phyloP scores from a whole-genome alignment of 805 yeast genomes.

The Yarrowia bubula region DNA sequence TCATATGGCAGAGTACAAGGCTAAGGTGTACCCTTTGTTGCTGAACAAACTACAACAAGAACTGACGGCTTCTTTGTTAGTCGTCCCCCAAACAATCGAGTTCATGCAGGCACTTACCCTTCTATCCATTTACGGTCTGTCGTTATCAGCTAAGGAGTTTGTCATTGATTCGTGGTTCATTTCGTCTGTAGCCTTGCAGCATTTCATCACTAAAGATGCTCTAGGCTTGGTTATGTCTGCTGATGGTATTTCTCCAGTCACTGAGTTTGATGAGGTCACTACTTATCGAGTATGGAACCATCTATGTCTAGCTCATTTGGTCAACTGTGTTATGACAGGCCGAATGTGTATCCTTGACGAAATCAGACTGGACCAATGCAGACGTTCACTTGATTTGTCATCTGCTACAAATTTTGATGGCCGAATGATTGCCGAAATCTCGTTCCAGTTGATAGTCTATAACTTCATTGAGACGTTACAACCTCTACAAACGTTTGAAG shows the following conservation, averaged over 20 bases:
- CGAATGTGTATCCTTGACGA: constrained; percentile 62
- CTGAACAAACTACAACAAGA: constrained; percentile 51
- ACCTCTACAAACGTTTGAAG: constrained; percentile 43
- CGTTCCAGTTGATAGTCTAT: constrained; percentile 57
- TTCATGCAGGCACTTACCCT: constrained; percentile 68
- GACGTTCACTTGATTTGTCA: constrained; percentile 54
- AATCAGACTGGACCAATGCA: constrained; percentile 56
- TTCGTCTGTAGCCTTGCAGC: constrained; percentile 63
- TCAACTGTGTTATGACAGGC: constrained; percentile 65
- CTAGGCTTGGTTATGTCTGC: constrained; percentile 34
- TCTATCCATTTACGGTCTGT: constrained; percentile 61
- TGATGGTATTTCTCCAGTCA: constrained; percentile 39
- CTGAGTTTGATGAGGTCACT: constrained; percentile 53
- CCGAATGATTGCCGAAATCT: constrained; percentile 75
- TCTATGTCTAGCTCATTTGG: constrained; percentile 62
- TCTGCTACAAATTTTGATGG: constrained; percentile 76
- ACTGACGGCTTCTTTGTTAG: constrained; percentile 46
- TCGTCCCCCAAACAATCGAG: constrained; percentile 51
- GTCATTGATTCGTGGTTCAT: constrained; percentile 69
- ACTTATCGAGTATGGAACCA: constrained; percentile 70
- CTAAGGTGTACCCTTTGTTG: constrained; percentile 46
- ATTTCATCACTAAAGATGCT: constrained; percentile 53
- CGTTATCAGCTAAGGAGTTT: constrained; percentile 53
- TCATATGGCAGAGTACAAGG: constrained; percentile 40
- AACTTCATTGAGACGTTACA: constrained; percentile 49